Percentiles rank a stretch among this genome's conserved stretches.
Conservation (phyloP, 2,329 filamentous ascomycete genomes). For the Colletotrichum sp. region DNA sequence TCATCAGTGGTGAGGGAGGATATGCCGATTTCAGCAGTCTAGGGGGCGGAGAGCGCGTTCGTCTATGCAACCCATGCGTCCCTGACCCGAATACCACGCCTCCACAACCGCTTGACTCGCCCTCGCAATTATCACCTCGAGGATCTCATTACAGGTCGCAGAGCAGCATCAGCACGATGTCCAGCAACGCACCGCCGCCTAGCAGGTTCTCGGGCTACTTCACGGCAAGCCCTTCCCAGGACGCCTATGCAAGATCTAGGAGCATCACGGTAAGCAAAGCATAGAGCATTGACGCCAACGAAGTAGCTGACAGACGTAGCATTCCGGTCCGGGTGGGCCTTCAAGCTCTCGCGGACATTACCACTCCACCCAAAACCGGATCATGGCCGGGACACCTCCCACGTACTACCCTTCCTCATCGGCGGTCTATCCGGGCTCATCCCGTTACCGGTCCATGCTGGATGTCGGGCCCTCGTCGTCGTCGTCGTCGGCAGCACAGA, state of each 20-base stretch:
- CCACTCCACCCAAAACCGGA: conserved; percentile 41
- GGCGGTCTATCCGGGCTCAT: conserved; percentile 23
- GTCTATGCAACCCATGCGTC: conserved; percentile 67
- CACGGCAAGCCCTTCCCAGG: conserved; percentile 33
- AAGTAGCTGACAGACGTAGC: conserved; percentile 24
- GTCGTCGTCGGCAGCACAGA: conserved; percentile 39
- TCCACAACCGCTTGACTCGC: conserved; percentile 44
- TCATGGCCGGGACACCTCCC: conserved; percentile 45
- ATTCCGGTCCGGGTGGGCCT: conserved; percentile 27
- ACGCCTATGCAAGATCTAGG: conserved; percentile 33
- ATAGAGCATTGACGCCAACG: background rate
- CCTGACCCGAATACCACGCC: conserved; percentile 66
- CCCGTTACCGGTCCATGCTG: conserved; percentile 33
- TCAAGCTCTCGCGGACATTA: conserved; percentile 33
- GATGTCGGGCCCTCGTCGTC: conserved; percentile 37
- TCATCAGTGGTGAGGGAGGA: conserved; percentile 44
- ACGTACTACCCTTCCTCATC: conserved; percentile 34
- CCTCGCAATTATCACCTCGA: conserved; percentile 37
- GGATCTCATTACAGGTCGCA: conserved; percentile 49
- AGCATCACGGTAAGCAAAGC: conserved; percentile 9
- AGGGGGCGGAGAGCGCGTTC: conserved; percentile 61
- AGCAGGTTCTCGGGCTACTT: conserved; percentile 43
- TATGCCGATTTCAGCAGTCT: conserved; percentile 50
- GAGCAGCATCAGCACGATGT: conserved; percentile 44
- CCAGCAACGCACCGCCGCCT: conserved; percentile 31